Base-by-base conservation (phyloP, 192 early-diverging fungal genomes). In the Linnemannia exigua region DNA sequence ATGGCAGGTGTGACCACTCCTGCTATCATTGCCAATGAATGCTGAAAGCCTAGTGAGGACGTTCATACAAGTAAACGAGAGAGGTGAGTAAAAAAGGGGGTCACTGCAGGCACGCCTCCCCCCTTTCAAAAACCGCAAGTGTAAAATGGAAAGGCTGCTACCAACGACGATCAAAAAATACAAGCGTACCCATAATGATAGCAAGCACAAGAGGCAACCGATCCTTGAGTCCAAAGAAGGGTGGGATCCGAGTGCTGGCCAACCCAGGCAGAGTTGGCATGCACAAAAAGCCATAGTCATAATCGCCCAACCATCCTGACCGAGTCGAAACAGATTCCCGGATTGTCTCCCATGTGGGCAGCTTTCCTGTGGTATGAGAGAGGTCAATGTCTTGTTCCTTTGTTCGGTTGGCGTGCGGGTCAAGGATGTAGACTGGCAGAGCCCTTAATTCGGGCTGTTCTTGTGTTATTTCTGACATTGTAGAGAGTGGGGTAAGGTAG, bases 241-340 rank as follows among this genome's bases (percentile, higher is more conserved):
- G 90, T 12, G 90, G 88, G 41, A 79, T 69, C 31, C 79, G 51
- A 11, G 74, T 63, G 5, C 72, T 74, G 5, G 83, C 70, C 48
- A 88, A 76, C 11, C 82, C 87, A 16, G 90, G 90, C 31, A 89
- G 85, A 1, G 79, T 84, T 12, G 90, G 90, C 74, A 79, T 89
- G 72, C 87, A 89, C 54, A 90, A 87, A 20, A 85, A 89, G 2
- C 88, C 81, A 75, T 89, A 90, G 72, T 90, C 88, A 48, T 89
- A 90, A 47, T 90, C 88, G 1, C 90, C 90, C 36, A 90, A 58
- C 90, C 89, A 90, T 25, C 88, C 86, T 28, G 48, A 67, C 37
- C 73, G 61, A 5, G 88, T 87, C 14, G 78, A 66, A 3, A 86
- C 46, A 2, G 84, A 79, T 12, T 86, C 37, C 37, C 73, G 84